Evolutionary conservation across 495 filamentous ascomycete species (phyloP), one percentile per base, ranked within the genome.

Genomic region (Chaetomidium leptoderma): DNA sequence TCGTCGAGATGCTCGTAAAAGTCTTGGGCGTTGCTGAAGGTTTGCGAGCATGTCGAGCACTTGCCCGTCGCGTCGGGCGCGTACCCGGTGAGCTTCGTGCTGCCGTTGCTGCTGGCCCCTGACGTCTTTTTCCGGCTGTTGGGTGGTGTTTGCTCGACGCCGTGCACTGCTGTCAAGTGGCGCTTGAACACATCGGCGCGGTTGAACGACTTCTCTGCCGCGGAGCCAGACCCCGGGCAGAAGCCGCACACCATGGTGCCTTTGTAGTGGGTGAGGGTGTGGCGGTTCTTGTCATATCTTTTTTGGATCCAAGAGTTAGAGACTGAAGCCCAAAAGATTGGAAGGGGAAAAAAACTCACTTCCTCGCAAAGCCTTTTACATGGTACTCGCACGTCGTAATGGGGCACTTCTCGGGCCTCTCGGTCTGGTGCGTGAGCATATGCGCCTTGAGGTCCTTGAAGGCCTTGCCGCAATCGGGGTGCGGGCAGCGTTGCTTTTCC

Each of bases 1-100:
- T 99, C 93, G 70, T 99, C 93, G 63, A 99, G 74, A 82, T 99
- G 93, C 79, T 99, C 93, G 72, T 97, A 97, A 74, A 97, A 97
- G 71, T 97, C 92, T 66, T 99, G 93, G 19, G 93, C 91, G 64
- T 88, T 96, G 72, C 81, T 84, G 76, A 99, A 99, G 17, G 87
- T 96, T 32, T 81, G 81, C 19, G 88, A 88, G 72, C 93, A 99
- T 29, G 93, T 99, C 11, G 91, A 96, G 72, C 93, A 99, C 73
- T 93, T 96, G 73, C 92, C 95, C 39, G 88, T 91, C 6, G 86
- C 85, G 69, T 91, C 87, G 42, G 81, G 78, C 53, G 84, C 76
- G 68, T 89, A 90, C 30, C 80, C 79, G 2, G 80, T 75, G 40
- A 80, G 68, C 65, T 85, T 86, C 72, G 83, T 81, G 61, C 65